Evolutionary conservation across 495 filamentous ascomycete genomes (phyloP).

Genomic region (Penicillium silybi): DNA sequence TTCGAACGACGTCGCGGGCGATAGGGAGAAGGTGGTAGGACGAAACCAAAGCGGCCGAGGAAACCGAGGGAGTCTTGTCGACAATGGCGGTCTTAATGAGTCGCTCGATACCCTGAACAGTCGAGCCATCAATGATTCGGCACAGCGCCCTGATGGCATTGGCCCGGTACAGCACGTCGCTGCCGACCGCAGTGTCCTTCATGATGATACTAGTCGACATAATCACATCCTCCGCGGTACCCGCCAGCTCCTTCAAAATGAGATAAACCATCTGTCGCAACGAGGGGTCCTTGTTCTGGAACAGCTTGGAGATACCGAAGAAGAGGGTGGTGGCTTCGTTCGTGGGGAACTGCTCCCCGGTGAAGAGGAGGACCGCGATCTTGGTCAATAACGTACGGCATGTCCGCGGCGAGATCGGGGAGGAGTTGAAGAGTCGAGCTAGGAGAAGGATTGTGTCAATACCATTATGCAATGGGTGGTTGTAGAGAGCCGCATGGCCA

Average conservation of each 20-base stretch:
- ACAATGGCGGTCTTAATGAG: conserved; percentile 99
- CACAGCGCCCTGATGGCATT: conserved; percentile 97
- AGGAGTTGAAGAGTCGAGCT: conserved; percentile 97
- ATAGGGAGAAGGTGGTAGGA: conserved; percentile 98
- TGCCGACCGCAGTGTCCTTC: conserved; percentile 97
- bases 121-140: conserved; percentile 97
- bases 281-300: conserved; percentile 98
- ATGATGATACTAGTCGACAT: conserved; percentile 99
- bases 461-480: conserved; percentile 7
- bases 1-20: conserved; percentile 87
- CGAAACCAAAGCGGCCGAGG: conserved; percentile 93
- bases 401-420: conserved; percentile 89
- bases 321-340: conserved; percentile 98
- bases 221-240: conserved; percentile 97
- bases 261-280: conserved; percentile 99
- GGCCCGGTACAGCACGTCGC: conserved; percentile 90
- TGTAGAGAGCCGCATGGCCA: conserved; percentile 18
- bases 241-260: conserved; percentile 92
- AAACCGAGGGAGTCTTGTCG: conserved; percentile 97
- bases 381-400: conserved; percentile 96
- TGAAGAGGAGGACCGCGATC: conserved; percentile 94
- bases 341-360: conserved; percentile 92
- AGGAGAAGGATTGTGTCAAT: conserved; percentile 21
- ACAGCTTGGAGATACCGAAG: conserved; percentile 99
- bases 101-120: conserved; percentile 95